Evolutionary conservation across 2,329 filamentous ascomycete species (phyloP).

Genomic region (Talaromyces sp.): DNA sequence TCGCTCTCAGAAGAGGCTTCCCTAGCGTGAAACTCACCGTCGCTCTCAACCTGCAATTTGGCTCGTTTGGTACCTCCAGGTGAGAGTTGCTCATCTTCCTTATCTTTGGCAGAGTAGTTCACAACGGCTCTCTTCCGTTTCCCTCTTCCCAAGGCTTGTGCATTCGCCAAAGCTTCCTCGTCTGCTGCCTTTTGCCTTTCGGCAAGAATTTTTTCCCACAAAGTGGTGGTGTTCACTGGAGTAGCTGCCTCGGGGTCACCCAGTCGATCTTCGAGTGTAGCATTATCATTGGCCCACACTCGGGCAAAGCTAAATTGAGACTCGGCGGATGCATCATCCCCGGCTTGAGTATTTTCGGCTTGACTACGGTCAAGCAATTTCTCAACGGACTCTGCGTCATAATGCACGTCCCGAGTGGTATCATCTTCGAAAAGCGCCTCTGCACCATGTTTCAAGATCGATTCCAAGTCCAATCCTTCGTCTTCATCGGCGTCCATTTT

Average conservation of each 20-base stretch:
- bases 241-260: constrained; percentile 52
- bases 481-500: constrained; percentile 83
- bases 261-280: constrained; percentile 62
- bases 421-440: constrained; percentile 79
- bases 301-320: constrained; percentile 84
- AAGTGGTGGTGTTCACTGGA: constrained; percentile 61
- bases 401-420: constrained; percentile 67
- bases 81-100: constrained; percentile 19
- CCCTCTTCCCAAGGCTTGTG: constrained; percentile 79
- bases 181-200: constrained; percentile 75
- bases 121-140: constrained; percentile 65
- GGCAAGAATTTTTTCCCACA: constrained; percentile 88
- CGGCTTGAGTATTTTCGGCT: constrained; percentile 66
- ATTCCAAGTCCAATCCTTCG: constrained; percentile 74
- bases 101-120: constrained; percentile 24
- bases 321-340: constrained; percentile 65
- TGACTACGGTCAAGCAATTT: constrained; percentile 84
- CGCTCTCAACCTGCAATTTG: constrained; percentile 24
- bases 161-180: constrained; percentile 64
- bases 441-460: constrained; percentile 82
- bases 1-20: constrained; percentile 26
- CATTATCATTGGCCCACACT: constrained; percentile 84
- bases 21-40: constrained; percentile 32
- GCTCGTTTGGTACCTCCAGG: constrained; percentile 25
- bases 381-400: constrained; percentile 79